These are phyloP conservation scores for Saccharomycopsis schoenii DNA, from an alignment of 805 yeast genomes.

Conservation along the genomic window DNA sequence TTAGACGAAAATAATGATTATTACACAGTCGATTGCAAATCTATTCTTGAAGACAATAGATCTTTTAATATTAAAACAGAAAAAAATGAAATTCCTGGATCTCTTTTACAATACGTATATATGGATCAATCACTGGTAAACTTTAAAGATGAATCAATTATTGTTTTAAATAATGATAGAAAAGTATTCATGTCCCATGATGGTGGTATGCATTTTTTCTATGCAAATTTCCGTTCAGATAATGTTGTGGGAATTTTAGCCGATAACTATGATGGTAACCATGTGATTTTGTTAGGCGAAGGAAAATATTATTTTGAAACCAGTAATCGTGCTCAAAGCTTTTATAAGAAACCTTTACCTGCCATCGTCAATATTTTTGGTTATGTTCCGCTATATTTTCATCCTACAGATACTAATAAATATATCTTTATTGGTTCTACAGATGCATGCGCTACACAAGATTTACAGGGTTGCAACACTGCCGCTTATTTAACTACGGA, in stretches of 20 bases:
- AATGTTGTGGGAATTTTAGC: constrained; percentile 44
- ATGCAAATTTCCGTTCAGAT: constrained; percentile 29
- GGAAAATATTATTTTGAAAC: constrained; percentile 46
- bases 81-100: constrained; percentile 40
- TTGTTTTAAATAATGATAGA: constrained; percentile 45
- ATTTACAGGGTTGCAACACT: constrained; percentile 40
- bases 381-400: constrained; percentile 45
- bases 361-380: constrained; percentile 32
- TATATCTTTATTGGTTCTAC: constrained; percentile 55
- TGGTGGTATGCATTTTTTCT: constrained; percentile 46
- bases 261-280: constrained; percentile 51
- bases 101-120: constrained; percentile 47
- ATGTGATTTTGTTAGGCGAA: constrained; percentile 37
- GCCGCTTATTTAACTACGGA: constrained; percentile 56
- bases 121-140: constrained; percentile 42
- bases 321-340: constrained; percentile 55
- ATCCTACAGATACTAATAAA: constrained; percentile 42
- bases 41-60: constrained; percentile 18
- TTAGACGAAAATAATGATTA: constrained; percentile 25
- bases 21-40: constrained; percentile 23
- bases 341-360: constrained; percentile 41
- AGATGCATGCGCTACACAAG: constrained; percentile 40
- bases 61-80: constrained; percentile 29
- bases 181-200: constrained; percentile 58
- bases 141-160: constrained; percentile 50